Base-by-base conservation (phyloP, 2,329 filamentous ascomycete species). In the Pseudogymnoascus sp. region DNA sequence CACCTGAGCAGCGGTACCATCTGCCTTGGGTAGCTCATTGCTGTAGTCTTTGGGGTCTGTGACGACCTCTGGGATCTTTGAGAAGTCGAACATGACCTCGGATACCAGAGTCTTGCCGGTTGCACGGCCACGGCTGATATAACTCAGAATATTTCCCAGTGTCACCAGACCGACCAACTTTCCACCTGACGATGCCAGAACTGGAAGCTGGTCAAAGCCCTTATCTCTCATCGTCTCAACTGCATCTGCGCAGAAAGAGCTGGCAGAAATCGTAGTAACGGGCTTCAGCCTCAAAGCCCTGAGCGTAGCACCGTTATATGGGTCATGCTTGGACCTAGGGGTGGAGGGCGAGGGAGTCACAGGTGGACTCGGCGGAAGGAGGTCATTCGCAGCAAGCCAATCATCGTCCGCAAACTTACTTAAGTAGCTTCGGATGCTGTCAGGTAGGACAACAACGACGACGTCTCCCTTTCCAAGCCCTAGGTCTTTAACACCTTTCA, bases 361-460 rank as follows among this genome's bases (percentile, higher is more conserved):
- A 64, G 73, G 74, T 65, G 78, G 83, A 61, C 79, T 84, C 66
- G 77, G 81, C 39, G 90, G 85, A 26, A 97, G 83, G 23, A 99
- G 90, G 73, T 93, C 89, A 77, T 99, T 99, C 66, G 94, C 94
- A 11, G 92, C 92, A 62, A 99, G 87, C 95, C 94, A 99, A 79
- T 97, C 94, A 73, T 99, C 95, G 74, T 99, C 94, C 68, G 92
- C 92, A 74, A 99, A 99, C 83, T 99, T 99, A 78, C 89, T 93
- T 26, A 99, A 85, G 75, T 99, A 99, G 77, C 91, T 97, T 72
- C 94, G 85, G 73, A 99, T 97, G 78, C 92, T 96, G 75, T 99
- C 94, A 1, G 94, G 95, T 16, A 97, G 81, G 61, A 99, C 80
- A 29, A 97, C 92, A 29, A 99, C 94, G 0, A 97, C 85, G 1